A percentile compares a stretch with the other conserved stretches of the same genome.
phyloP scores from a whole-genome alignment of 2,329 filamentous ascomycete species.

The Phoma sp. region DNA sequence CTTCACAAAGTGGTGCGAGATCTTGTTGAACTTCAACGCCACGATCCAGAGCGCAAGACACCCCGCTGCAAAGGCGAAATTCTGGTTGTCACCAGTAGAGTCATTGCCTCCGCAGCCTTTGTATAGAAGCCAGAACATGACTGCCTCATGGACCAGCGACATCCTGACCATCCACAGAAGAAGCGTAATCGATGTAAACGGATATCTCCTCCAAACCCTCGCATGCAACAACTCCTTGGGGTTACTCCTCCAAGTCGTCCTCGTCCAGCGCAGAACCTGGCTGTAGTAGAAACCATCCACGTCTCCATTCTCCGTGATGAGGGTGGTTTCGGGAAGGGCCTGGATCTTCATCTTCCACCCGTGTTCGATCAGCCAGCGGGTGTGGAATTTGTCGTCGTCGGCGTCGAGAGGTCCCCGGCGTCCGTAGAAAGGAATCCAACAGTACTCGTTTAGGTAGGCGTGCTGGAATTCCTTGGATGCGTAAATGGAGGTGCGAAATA shows the following conservation, averaged over 20 bases:
- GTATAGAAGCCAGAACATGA: not conserved
- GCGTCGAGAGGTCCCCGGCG: constrained; percentile 58
- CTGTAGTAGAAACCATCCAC: not conserved
- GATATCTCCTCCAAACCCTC: not conserved
- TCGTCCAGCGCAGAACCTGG: not conserved
- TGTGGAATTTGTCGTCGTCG: constrained; percentile 69
- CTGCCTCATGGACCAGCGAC: not conserved
- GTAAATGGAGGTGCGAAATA: constrained; percentile 31
- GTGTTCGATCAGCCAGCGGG: constrained; percentile 58
- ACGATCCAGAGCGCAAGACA: not conserved
- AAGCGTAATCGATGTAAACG: not conserved
- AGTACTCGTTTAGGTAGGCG: constrained; percentile 21
- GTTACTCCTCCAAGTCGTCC: not conserved
- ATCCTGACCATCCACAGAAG: not conserved
- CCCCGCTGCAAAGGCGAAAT: not conserved
- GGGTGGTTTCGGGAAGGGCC: constrained; percentile 53
- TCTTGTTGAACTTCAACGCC: not conserved
- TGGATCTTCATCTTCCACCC: constrained; percentile 55
- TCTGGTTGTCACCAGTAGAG: not conserved
- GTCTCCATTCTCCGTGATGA: constrained; percentile 45
- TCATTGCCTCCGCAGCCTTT: not conserved
- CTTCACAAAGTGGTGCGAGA: not conserved
- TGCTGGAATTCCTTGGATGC: constrained; percentile 4
- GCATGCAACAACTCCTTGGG: not conserved
- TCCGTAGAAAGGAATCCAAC: constrained; percentile 29